Evolutionary conservation across 805 yeast species (phyloP).

Genomic region (Schwanniomyces polymorphus): DNA sequence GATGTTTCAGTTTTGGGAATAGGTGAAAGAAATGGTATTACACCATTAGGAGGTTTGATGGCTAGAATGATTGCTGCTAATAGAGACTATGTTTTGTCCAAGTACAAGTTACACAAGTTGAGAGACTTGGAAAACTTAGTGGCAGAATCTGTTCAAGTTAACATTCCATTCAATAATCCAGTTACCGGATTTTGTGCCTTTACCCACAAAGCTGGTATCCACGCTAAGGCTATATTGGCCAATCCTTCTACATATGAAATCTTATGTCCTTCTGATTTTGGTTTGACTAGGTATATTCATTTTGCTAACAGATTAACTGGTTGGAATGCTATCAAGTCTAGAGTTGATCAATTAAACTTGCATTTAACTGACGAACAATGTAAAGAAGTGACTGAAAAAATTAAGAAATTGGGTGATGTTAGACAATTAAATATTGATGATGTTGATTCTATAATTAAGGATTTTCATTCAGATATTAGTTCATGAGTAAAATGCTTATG

Average conservation of each 20-base stretch:
- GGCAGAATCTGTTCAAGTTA: conserved; percentile 96
- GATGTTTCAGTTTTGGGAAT: conserved; percentile 96
- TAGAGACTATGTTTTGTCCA: conserved; percentile 90
- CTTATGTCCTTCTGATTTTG: conserved; percentile 91
- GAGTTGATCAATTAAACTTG: conserved; percentile 95
- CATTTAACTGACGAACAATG: conserved; percentile 87
- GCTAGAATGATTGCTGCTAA: conserved; percentile 99
- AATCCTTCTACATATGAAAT: conserved; percentile 99
- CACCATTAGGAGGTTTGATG: conserved; percentile 97
- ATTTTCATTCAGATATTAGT: conserved; percentile 69
- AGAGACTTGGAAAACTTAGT: conserved; percentile 95
- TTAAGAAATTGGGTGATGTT: conserved; percentile 92
- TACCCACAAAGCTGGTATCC: conserved; percentile 99
- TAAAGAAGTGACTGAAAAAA: conserved; percentile 92
- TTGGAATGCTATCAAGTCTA: conserved; percentile 97
- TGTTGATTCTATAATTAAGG: conserved; percentile 94
- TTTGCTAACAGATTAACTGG: conserved; percentile 98
- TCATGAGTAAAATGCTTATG: not conserved
- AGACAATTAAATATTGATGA: conserved; percentile 94
- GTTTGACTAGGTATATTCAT: conserved; percentile 93
- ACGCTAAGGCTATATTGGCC: conserved; percentile 97
- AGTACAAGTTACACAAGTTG: conserved; percentile 92
- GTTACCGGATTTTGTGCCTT: conserved; percentile 99
- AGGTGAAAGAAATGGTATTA: conserved; percentile 98
- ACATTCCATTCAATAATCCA: conserved; percentile 97